A percentile compares a stretch with the other conserved stretches of the same genome.
These are phyloP conservation scores for Triangularia verruculosa DNA, from an alignment of 2,329 filamentous ascomycete species.

Conservation along the genomic window DNA sequence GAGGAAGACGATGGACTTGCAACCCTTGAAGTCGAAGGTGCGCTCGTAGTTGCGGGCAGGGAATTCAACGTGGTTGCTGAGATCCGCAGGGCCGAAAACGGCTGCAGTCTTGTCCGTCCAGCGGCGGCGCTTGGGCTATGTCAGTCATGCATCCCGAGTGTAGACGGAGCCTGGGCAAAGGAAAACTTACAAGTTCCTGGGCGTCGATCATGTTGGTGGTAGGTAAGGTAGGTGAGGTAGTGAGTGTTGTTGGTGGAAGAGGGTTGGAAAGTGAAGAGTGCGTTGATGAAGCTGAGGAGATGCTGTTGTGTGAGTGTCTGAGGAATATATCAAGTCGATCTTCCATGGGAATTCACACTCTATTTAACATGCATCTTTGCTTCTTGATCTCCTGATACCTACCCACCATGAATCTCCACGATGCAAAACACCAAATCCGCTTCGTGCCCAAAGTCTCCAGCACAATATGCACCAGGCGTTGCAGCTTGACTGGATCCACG, in stretches of 20 bases:
- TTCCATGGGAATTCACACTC: background rate
- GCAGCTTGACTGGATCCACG: background rate
- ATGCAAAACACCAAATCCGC: background rate
- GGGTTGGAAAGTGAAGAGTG: background rate
- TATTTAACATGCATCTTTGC: background rate
- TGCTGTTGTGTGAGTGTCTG: background rate
- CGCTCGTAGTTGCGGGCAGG: slow-evolving; percentile 19
- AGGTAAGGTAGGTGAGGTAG: too few species aligned
- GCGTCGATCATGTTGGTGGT: slow-evolving; percentile 14
- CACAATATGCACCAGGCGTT: background rate
- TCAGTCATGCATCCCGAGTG: slow-evolving; percentile 5
- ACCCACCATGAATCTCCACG: background rate
- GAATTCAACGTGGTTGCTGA: slow-evolving; percentile 7
- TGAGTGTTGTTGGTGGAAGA: background rate
- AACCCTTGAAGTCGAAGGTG: slow-evolving; percentile 23
- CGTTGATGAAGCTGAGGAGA: background rate
- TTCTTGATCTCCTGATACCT: background rate
- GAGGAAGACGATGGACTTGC: slow-evolving; percentile 21
- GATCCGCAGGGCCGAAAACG: slow-evolving; percentile 11
- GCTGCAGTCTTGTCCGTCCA: slow-evolving; percentile 21
- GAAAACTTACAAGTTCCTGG: slow-evolving; percentile 18
- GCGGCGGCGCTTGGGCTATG: slow-evolving; percentile 16
- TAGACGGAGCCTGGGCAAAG: background rate
- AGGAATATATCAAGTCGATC: background rate
- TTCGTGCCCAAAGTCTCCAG: background rate